phyloP scores from a whole-genome alignment of 202 grass and related monocot genomes.

The Miscanthus sacchariflorus region DNA sequence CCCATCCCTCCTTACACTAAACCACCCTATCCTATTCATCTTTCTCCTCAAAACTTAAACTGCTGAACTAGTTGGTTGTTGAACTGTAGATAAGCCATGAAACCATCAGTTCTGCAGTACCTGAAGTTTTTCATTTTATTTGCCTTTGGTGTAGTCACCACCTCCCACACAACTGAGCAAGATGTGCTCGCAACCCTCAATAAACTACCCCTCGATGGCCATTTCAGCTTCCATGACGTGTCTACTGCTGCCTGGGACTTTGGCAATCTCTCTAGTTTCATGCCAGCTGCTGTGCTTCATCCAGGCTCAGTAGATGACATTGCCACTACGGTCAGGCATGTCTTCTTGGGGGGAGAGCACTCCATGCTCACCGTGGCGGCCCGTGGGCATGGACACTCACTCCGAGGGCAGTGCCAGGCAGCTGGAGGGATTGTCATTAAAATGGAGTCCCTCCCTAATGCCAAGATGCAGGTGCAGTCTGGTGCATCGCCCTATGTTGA shows the following conservation, averaged over 20 bases:
- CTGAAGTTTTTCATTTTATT: constrained; percentile 69
- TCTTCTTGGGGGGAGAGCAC: constrained; percentile 54
- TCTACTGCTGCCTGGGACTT: constrained; percentile 72
- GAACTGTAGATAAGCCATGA: constrained; percentile 41
- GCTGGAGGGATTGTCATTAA: constrained; percentile 76
- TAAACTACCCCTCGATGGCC: constrained; percentile 58
- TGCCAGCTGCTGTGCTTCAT: constrained; percentile 66
- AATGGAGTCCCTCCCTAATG: constrained; percentile 68
- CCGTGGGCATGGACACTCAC: constrained; percentile 87
- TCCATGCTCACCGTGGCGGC: constrained; percentile 78
- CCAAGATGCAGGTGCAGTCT: constrained; percentile 45
- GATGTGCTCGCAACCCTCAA: constrained; percentile 48
- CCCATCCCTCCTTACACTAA: constrained; percentile 55
- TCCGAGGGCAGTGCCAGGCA: constrained; percentile 89
- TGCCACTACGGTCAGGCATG: constrained; percentile 64
- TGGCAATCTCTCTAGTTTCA: constrained; percentile 61
- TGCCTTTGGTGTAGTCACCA: constrained; percentile 52
- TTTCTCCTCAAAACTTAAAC: constrained; percentile 43
- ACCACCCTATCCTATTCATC: constrained; percentile 35
- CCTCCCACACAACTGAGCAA: constrained; percentile 53
- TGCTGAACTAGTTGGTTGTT: constrained; percentile 40
- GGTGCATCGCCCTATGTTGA: constrained; percentile 71
- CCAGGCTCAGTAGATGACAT: constrained; percentile 74
- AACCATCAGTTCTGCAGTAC: constrained; percentile 49
- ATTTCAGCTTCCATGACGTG: constrained; percentile 65